These are phyloP conservation scores for Quercus berberidifolia DNA, from an alignment of 306 rosid species.

Conservation along the genomic window DNA sequence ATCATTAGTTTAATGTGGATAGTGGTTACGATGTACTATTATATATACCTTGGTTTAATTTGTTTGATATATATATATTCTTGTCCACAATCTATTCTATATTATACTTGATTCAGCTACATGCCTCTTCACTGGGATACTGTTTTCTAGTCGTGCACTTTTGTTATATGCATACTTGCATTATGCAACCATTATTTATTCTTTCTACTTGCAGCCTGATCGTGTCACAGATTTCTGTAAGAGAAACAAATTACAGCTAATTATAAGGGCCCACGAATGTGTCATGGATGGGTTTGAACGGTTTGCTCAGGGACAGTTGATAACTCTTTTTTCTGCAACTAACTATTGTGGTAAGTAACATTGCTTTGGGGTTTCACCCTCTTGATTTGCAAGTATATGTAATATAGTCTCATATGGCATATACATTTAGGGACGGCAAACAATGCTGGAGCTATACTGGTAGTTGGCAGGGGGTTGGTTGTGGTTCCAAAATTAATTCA, in stretches of 20 bases:
- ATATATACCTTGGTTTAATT: not conserved
- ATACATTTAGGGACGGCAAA: slow-evolving; percentile 80
- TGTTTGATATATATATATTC: not conserved
- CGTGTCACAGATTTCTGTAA: slow-evolving; percentile 95
- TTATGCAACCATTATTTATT: slow-evolving; percentile 3
- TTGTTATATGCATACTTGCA: slow-evolving; percentile 4
- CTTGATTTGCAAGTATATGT: not conserved
- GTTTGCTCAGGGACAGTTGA: slow-evolving; percentile 97
- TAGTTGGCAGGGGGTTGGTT: slow-evolving; percentile 98
- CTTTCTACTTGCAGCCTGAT: slow-evolving; percentile 77
- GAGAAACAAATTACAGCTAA: slow-evolving; percentile 94
- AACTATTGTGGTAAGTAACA: slow-evolving; percentile 86
- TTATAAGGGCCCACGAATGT: slow-evolving; percentile 98
- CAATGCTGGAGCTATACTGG: slow-evolving; percentile 98
- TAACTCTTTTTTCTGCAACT: slow-evolving; percentile 98
- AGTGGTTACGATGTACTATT: not conserved
- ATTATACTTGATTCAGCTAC: not conserved
- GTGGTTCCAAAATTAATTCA: slow-evolving; percentile 98
- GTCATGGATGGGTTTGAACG: slow-evolving; percentile 99
- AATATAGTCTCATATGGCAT: slow-evolving; percentile 23
- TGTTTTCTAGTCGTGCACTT: not conserved
- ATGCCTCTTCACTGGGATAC: not conserved
- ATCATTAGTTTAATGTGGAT: not conserved
- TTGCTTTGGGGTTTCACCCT: slow-evolving; percentile 1
- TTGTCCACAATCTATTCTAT: not conserved